phyloP scores from a whole-genome alignment of 2,329 filamentous ascomycete species.

The Fusarium haematococcum region DNA sequence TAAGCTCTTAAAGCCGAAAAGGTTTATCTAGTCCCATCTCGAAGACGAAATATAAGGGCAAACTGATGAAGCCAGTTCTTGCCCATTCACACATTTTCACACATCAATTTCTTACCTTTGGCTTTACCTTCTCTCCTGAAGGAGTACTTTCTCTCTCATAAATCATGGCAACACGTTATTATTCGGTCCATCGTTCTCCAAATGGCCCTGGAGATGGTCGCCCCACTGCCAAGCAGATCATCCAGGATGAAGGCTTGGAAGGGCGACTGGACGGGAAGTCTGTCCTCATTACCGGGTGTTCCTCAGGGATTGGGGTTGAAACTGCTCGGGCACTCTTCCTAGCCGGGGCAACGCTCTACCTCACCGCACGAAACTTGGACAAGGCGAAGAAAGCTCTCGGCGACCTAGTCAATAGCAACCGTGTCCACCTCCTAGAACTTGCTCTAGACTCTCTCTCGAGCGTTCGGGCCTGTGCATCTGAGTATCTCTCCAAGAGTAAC shows the following conservation, averaged over 20 bases:
- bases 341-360: not conserved
- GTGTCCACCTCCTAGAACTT: not conserved
- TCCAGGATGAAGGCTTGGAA: not conserved
- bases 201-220: not conserved
- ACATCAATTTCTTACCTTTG: not conserved
- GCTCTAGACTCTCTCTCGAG: not conserved
- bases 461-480: not conserved
- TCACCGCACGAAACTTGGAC: not conserved
- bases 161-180: not conserved
- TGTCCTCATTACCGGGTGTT: not conserved
- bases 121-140: not conserved
- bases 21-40: not conserved
- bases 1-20: not conserved
- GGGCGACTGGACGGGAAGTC: not conserved
- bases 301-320: not conserved
- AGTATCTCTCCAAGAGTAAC: not conserved
- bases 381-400: not conserved
- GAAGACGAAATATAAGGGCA: not conserved
- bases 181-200: not conserved
- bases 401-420: not conserved
- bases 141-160: not conserved
- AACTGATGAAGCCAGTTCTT: not conserved
- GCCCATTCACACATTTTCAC: not conserved
- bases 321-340: not conserved
- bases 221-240: not conserved